phyloP scores from a whole-genome alignment of 2,329 filamentous ascomycete species.

The Fusarium devonianum region DNA sequence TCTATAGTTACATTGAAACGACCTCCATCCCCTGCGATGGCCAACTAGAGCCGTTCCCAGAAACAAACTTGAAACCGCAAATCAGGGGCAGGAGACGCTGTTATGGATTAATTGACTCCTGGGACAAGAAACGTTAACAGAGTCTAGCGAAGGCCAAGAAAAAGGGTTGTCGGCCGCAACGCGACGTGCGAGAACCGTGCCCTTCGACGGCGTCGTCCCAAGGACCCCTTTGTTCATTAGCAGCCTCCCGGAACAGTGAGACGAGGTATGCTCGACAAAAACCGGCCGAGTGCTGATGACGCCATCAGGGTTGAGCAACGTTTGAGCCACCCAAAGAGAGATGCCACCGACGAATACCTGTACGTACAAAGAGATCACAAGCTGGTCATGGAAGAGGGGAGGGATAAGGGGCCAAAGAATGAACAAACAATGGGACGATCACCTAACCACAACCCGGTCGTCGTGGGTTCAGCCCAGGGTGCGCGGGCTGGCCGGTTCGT shows the following conservation, averaged over 20 bases:
- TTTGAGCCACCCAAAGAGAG: slow-evolving; percentile 16
- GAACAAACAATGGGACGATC: slow-evolving; percentile 13
- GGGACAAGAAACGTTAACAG: slow-evolving; percentile 1
- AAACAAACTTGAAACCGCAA: slow-evolving; percentile 11
- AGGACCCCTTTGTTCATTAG: slow-evolving; percentile 16
- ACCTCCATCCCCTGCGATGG: slow-evolving; percentile 4
- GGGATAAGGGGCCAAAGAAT: slow-evolving; percentile 17
- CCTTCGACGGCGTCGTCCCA: slow-evolving; percentile 3
- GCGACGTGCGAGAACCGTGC: slow-evolving; percentile 11
- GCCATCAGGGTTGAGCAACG: slow-evolving; percentile 14
- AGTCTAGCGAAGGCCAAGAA: not conserved
- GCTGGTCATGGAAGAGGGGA: not conserved
- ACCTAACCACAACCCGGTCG: not conserved
- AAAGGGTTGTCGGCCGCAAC: not conserved
- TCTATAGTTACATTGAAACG: no score
- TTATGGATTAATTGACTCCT: not conserved
- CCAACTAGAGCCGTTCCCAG: slow-evolving; percentile 11
- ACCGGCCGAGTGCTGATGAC: slow-evolving; percentile 12
- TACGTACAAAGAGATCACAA: slow-evolving; percentile 9
- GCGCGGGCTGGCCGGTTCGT: slow-evolving; percentile 12
- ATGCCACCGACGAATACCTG: slow-evolving; percentile 11
- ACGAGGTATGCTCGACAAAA: slow-evolving; percentile 6
- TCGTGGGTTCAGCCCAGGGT: not conserved
- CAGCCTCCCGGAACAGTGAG: no score
- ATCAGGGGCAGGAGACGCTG: slow-evolving; percentile 4